Percentiles rank a stretch among this genome's conserved stretches.
phyloP scores from a whole-genome alignment of 2,329 filamentous ascomycete genomes.

The Lachnellula hyalina region DNA sequence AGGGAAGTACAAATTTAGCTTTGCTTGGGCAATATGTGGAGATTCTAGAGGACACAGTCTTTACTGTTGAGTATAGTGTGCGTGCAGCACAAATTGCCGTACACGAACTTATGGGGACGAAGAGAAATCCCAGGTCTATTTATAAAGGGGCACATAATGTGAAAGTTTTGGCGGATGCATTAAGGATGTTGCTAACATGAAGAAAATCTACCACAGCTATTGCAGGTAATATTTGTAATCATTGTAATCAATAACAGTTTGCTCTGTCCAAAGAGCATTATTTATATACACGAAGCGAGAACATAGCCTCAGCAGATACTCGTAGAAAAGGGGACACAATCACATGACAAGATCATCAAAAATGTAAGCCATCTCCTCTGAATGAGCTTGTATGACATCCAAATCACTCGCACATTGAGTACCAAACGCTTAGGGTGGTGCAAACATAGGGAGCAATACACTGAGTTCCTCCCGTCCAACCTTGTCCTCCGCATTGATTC shows the following conservation, averaged over 20 bases:
- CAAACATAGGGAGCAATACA: neutral
- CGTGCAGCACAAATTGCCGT: conserved; percentile 35
- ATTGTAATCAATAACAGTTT: no score
- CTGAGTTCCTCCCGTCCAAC: neutral
- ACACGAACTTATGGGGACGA: conserved; percentile 27
- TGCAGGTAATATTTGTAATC: no score
- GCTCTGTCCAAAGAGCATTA: no score
- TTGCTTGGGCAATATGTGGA: conserved; percentile 40
- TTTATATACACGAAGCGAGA: no score
- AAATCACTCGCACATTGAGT: neutral
- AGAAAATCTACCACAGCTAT: no score
- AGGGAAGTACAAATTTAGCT: conserved; percentile 34
- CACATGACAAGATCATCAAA: no score
- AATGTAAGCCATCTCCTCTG: no score
- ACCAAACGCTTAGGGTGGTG: neutral
- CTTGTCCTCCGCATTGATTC: conserved; percentile 10
- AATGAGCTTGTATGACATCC: neutral
- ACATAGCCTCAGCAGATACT: no score
- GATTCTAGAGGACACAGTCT: conserved; percentile 35
- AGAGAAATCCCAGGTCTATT: conserved; percentile 28
- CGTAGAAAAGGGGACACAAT: no score
- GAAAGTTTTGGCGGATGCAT: conserved; percentile 24
- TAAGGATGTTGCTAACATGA: conserved; percentile 31
- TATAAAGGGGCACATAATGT: conserved; percentile 28
- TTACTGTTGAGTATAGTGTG: conserved; percentile 37